These are phyloP conservation scores for Phanerochaete carnosa DNA, from an alignment of 768 basidiomycete genomes.

Conservation along the genomic window DNA sequence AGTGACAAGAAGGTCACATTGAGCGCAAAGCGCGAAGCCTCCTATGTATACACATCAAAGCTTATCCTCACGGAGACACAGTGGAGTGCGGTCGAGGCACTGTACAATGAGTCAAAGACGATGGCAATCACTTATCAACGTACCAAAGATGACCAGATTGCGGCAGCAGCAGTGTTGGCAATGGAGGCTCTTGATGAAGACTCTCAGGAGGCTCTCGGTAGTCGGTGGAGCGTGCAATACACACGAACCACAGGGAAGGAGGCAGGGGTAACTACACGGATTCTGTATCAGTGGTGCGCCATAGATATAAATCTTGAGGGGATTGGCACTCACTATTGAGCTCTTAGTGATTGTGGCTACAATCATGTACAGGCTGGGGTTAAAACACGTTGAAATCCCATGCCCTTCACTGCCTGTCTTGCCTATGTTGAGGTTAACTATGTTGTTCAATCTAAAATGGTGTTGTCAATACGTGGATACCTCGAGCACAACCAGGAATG, in stretches of 20 bases:
- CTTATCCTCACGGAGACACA: not conserved
- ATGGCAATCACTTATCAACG: not conserved
- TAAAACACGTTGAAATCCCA: not conserved
- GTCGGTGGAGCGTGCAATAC: not conserved
- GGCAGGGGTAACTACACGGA: not conserved
- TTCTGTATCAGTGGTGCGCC: conserved; percentile 6
- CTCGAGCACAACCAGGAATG: not conserved
- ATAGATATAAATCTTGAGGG: no score
- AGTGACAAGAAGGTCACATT: not conserved
- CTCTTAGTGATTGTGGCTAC: not conserved
- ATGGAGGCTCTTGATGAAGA: not conserved
- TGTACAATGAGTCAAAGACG: not conserved
- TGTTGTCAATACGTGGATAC: not conserved
- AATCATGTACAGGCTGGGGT: not conserved
- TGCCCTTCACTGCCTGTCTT: not conserved
- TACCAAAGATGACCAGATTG: not conserved
- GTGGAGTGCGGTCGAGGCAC: not conserved
- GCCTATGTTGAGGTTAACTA: conserved; percentile 3
- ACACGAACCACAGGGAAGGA: not conserved
- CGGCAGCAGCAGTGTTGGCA: not conserved
- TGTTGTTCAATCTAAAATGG: not conserved
- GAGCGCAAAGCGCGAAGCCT: not conserved
- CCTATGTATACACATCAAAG: not conserved
- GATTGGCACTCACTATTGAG: no score
- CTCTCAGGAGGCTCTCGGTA: not conserved